phyloP scores from a whole-genome alignment of 495 filamentous ascomycete genomes.

The Penicillium argentinense region DNA sequence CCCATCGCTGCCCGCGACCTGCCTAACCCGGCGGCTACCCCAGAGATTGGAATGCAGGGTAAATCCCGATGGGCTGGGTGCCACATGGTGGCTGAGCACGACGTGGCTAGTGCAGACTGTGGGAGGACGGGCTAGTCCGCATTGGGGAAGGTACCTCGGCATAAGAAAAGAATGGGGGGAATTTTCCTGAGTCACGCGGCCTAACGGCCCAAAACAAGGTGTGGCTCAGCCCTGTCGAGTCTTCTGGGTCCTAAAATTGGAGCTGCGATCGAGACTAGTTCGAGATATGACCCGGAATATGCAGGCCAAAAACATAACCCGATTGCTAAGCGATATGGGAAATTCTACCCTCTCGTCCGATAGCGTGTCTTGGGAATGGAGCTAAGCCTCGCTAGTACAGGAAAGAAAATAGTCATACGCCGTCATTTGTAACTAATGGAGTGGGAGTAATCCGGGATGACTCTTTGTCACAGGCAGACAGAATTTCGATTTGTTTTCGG shows the following conservation, averaged over 20 bases:
- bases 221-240: conserved; percentile 27
- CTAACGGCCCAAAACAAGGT: conserved; percentile 13
- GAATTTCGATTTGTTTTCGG: background rate
- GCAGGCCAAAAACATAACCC: background rate
- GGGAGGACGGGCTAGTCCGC: background rate
- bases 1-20: no score
- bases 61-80: conserved; percentile 2
- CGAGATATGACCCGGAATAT: background rate
- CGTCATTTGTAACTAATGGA: no score
- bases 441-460: background rate
- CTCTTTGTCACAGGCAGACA: background rate
- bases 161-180: no score
- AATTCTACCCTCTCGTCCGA: no score
- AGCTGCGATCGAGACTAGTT: conserved; percentile 11
- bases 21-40: background rate
- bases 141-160: background rate
- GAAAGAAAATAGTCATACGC: no score
- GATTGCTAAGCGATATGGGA: conserved; percentile 1
- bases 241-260: conserved; percentile 17
- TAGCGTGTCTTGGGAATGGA: no score
- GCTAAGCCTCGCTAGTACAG: conserved; percentile 9
- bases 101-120: background rate
- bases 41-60: background rate
- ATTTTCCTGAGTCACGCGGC: conserved; percentile 13
- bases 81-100: conserved; percentile 1